Evolutionary conservation across 140 eudicot species (phyloP).

Genomic region (Bidens hawaiensis): DNA sequence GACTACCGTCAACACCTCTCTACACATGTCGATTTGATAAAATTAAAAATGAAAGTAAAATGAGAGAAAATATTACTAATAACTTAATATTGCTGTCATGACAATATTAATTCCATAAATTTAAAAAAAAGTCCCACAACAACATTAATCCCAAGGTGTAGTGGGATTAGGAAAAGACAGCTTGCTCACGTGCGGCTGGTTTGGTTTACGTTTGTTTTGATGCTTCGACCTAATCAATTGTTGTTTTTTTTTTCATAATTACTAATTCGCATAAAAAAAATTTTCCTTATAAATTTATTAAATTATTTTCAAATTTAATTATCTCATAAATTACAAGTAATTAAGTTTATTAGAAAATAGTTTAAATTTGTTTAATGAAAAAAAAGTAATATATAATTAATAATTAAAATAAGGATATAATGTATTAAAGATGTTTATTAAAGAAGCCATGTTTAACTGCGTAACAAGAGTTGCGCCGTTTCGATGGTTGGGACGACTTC

Average conservation of each 20-base stretch:
- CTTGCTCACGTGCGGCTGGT: constrained; percentile 40
- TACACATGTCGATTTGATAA: too few relatives aligned
- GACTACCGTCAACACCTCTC: too few relatives aligned
- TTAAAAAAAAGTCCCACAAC: constrained; percentile 1
- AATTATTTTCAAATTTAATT: not conserved
- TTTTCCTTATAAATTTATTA: not conserved
- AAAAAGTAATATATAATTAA: not conserved
- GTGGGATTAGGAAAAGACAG: constrained; percentile 38
- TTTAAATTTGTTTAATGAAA: not conserved
- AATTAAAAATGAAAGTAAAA: too few relatives aligned
- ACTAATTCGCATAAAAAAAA: not conserved
- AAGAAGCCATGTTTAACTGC: constrained; percentile 16
- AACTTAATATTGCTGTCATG: not conserved
- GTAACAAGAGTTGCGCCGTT: constrained; percentile 42
- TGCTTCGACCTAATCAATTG: not conserved
- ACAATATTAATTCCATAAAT: not conserved
- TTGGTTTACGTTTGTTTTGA: constrained; percentile 12
- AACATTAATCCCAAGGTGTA: constrained; percentile 27
- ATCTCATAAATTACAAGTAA: not conserved
- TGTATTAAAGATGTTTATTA: not conserved
- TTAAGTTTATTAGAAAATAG: too few relatives aligned
- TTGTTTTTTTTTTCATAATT: too few relatives aligned
- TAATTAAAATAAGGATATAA: not conserved
- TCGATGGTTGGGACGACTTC: constrained; percentile 33
- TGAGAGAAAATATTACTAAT: not conserved